A percentile compares a stretch with the other conserved stretches of the same genome.
Evolutionary conservation across 169 alveolate genomes (phyloP).

Genomic region (Plasmodium vivax): DNA sequence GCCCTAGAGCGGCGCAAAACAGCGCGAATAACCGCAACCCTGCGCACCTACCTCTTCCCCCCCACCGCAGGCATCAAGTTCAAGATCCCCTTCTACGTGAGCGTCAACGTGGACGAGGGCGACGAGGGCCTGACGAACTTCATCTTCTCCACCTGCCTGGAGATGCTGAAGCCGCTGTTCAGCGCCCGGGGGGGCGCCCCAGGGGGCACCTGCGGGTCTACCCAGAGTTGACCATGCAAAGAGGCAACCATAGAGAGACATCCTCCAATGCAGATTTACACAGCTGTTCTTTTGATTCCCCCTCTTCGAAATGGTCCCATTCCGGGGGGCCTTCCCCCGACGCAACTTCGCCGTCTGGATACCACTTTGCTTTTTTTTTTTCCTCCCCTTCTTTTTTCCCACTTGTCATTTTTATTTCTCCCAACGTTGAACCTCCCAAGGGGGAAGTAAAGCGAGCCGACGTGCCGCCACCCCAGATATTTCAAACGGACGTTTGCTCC

Average conservation of each 20-base stretch:
- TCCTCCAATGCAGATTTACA: no score
- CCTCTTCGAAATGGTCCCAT: not conserved
- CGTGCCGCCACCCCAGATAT: not conserved
- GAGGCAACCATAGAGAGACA: not conserved
- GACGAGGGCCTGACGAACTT: slow-evolving; percentile 55
- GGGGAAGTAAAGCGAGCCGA: not conserved
- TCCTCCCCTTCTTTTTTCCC: not conserved
- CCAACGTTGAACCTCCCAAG: not conserved
- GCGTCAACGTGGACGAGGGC: slow-evolving; percentile 62
- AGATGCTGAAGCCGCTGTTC: slow-evolving; percentile 25
- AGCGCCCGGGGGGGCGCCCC: not conserved
- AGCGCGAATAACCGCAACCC: not conserved
- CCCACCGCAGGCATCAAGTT: slow-evolving; percentile 31
- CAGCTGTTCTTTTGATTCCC: not conserved
- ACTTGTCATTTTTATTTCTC: not conserved
- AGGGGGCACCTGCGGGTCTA: no score
- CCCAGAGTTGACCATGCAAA: no score
- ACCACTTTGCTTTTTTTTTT: not conserved
- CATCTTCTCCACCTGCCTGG: slow-evolving; percentile 48
- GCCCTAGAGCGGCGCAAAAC: no score
- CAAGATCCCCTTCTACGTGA: slow-evolving; percentile 62
- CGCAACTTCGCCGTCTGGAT: not conserved
- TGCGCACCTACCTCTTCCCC: not conserved
- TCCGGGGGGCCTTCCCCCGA: not conserved
- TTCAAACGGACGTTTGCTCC: not conserved